Evolutionary conservation across 1,284 basidiomycete species (phyloP).

Genomic region (Crucibulum cyathiforme): DNA sequence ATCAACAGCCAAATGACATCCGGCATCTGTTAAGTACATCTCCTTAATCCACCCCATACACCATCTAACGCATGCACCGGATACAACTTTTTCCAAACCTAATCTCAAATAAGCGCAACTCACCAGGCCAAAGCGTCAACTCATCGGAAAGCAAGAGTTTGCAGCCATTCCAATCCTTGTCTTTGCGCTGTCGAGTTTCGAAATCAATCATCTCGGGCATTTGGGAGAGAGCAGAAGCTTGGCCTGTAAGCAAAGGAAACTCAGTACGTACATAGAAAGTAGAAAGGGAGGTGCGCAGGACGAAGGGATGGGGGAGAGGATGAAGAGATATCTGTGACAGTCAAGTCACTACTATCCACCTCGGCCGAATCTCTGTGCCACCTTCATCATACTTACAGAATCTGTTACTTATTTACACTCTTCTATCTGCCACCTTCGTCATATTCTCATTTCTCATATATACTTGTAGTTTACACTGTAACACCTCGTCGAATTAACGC

Average conservation of each 20-base stretch:
- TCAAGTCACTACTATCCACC: too few relatives aligned
- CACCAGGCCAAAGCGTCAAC: slow-evolving; percentile 72
- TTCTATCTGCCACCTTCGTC: too few relatives aligned
- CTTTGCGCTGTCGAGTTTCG: slow-evolving; percentile 64
- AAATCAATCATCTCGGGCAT: slow-evolving; percentile 71
- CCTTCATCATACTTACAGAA: too few relatives aligned
- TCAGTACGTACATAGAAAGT: background rate
- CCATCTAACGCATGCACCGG: background rate
- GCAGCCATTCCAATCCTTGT: slow-evolving; percentile 66
- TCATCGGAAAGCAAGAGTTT: slow-evolving; percentile 84
- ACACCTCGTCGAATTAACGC: too few relatives aligned
- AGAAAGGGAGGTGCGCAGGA: too few relatives aligned
- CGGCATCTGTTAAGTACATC: background rate
- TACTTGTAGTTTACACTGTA: too few relatives aligned
- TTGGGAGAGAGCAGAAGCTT: slow-evolving; percentile 36
- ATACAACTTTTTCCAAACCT: background rate
- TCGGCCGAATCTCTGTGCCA: too few relatives aligned
- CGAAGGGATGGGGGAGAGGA: background rate
- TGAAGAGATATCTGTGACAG: too few relatives aligned
- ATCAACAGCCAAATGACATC: background rate
- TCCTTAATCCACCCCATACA: background rate
- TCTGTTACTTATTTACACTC: too few relatives aligned
- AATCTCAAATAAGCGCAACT: background rate
- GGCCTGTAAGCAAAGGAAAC: background rate
- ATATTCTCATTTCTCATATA: too few relatives aligned